phyloP scores from a whole-genome alignment of 78 protist genomes.

The Guillardia theta region DNA sequence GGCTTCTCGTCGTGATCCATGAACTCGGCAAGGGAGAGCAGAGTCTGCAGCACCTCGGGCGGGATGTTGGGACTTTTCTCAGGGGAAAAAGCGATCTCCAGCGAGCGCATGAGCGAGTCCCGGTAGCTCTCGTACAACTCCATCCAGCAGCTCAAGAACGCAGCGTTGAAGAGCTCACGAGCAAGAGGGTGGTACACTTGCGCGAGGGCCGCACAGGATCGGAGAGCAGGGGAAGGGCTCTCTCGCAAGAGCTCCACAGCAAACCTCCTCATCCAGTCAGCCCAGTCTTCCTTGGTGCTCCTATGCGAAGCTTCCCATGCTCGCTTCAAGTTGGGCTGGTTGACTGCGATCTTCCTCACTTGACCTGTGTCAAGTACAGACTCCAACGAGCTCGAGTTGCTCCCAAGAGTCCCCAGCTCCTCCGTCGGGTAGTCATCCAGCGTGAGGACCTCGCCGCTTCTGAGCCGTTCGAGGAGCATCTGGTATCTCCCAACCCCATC shows the following conservation, averaged over 20 bases:
- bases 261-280: slow-evolving; percentile 90
- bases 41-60: slow-evolving; percentile 68
- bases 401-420: background rate
- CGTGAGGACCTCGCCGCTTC: background rate
- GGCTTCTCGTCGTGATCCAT: slow-evolving; percentile 89
- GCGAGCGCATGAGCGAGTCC: background rate
- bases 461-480: background rate
- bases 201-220: slow-evolving; percentile 88
- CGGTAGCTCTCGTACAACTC: slow-evolving; percentile 73
- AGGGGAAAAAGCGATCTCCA: slow-evolving; percentile 57
- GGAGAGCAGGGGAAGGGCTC: slow-evolving; percentile 93
- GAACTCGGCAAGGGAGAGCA: slow-evolving; percentile 95
- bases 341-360: too few species aligned
- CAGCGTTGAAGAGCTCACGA: slow-evolving; percentile 93
- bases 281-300: slow-evolving; percentile 87
- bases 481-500: background rate
- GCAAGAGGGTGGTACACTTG: slow-evolving; percentile 79
- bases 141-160: slow-evolving; percentile 91
- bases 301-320: background rate
- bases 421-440: background rate
- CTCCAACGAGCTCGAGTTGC: background rate
- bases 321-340: slow-evolving; percentile 66
- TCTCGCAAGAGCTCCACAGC: slow-evolving; percentile 82
- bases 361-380: too few species aligned
- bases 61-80: slow-evolving; percentile 64